Conservation (phyloP, 768 basidiomycete species). For the Mycena venus region DNA sequence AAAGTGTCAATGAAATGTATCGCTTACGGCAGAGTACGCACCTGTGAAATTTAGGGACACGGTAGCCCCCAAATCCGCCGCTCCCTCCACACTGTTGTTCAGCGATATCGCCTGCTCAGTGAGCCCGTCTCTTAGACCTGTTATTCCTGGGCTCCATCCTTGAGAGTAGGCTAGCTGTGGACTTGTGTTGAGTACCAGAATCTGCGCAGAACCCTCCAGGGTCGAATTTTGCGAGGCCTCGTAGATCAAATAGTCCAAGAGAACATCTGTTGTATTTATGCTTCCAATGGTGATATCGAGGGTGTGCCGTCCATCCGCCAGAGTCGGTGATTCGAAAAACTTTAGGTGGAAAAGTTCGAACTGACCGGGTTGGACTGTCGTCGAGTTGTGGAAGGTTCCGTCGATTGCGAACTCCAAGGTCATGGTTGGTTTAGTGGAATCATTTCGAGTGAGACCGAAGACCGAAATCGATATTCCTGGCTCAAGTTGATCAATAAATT, state of each 20-base stretch:
- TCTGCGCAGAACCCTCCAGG: not conserved
- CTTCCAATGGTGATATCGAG: not conserved
- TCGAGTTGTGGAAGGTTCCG: not conserved
- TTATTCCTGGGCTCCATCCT: not conserved
- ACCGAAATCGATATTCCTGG: not conserved
- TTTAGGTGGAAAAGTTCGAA: not conserved
- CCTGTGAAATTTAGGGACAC: not conserved
- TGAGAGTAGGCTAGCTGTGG: not conserved
- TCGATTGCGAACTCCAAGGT: not conserved
- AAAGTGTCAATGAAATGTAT: not conserved
- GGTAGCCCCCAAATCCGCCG: not conserved
- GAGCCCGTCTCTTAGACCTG: not conserved
- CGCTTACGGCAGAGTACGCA: not conserved
- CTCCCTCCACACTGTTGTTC: not conserved
- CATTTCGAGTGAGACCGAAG: not conserved
- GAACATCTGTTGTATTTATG: not conserved
- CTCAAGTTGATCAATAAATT: too few species aligned
- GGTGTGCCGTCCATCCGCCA: not conserved
- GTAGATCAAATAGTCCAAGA: slow-evolving; percentile 6
- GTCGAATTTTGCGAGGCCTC: not conserved
- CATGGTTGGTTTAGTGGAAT: not conserved
- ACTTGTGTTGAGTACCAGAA: not conserved
- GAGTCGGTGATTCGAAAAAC: not conserved
- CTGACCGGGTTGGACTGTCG: not conserved
- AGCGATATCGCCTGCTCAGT: not conserved